These are phyloP conservation scores for Piper longum DNA, from an alignment of 164 flowering plant genomes.

Conservation along the genomic window DNA sequence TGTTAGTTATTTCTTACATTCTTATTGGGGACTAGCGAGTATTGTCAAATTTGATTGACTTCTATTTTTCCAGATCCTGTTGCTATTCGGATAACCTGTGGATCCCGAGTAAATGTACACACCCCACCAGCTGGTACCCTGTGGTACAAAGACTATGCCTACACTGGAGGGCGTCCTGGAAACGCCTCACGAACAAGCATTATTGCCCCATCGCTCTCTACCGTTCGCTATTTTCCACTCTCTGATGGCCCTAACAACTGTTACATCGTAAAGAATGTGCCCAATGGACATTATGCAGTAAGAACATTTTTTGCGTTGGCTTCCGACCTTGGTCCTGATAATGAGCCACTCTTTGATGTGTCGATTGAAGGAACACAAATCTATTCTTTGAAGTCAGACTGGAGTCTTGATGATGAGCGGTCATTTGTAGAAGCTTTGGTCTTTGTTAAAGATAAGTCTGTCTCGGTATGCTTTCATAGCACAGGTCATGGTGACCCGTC, in stretches of 20 bases:
- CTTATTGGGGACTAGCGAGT: background rate
- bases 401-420: conserved; percentile 62
- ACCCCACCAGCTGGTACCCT: conserved; percentile 53
- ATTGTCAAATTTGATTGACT: background rate
- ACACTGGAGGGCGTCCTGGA: conserved; percentile 73
- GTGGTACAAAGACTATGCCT: conserved; percentile 82
- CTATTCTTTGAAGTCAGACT: conserved; percentile 60
- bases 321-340: conserved; percentile 30
- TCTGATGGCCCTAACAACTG: conserved; percentile 87
- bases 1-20: too few relatives aligned
- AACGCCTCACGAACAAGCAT: conserved; percentile 57
- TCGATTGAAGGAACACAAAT: conserved; percentile 82
- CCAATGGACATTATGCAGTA: conserved; percentile 61
- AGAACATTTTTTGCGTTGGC: conserved; percentile 75
- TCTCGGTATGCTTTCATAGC: conserved; percentile 80
- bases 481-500: conserved; percentile 98
- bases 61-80: conserved; percentile 42
- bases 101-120: conserved; percentile 55
- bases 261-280: conserved; percentile 54
- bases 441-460: conserved; percentile 53
- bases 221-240: conserved; percentile 81
- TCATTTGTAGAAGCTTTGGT: conserved; percentile 65
- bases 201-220: conserved; percentile 52
- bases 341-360: conserved; percentile 80
- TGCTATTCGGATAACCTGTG: conserved; percentile 90